These are phyloP conservation scores for Uncinocarpus reesii DNA, from an alignment of 2,329 filamentous ascomycete species.

Conservation along the genomic window DNA sequence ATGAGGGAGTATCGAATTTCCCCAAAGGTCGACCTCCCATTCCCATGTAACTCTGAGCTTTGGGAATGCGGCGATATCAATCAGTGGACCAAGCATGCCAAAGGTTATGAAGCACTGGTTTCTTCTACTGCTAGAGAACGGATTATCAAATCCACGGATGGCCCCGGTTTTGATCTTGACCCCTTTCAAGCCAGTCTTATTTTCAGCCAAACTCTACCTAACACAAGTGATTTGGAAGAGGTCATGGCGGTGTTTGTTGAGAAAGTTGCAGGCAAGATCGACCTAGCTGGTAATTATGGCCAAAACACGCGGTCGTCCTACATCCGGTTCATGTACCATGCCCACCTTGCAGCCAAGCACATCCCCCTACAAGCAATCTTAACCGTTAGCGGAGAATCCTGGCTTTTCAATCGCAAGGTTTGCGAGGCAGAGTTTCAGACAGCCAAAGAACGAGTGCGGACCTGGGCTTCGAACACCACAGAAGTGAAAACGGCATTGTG, in stretches of 20 bases:
- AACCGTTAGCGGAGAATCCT: slow-evolving; percentile 29
- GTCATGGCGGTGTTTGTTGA: slow-evolving; percentile 15
- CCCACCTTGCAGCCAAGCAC: slow-evolving; percentile 23
- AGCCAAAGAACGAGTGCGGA: slow-evolving; percentile 24
- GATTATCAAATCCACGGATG: slow-evolving; percentile 11
- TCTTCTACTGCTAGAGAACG: slow-evolving; percentile 16
- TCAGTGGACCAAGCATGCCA: slow-evolving; percentile 23
- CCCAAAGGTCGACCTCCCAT: slow-evolving; percentile 21
- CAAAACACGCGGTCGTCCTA: slow-evolving; percentile 12
- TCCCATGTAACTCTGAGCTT: slow-evolving; percentile 25
- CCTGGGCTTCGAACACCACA: slow-evolving; percentile 24
- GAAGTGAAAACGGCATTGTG: slow-evolving; percentile 25
- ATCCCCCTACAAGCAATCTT: slow-evolving; percentile 26
- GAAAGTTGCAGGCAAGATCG: slow-evolving; percentile 7
- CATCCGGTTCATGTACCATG: slow-evolving; percentile 25
- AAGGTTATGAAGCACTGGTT: slow-evolving; percentile 14
- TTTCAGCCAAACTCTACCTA: slow-evolving; percentile 18
- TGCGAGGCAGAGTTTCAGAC: slow-evolving; percentile 25
- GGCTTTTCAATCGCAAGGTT: slow-evolving; percentile 29
- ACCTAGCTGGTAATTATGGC: not conserved
- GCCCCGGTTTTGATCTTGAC: slow-evolving; percentile 13
- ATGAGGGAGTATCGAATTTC: slow-evolving; percentile 13
- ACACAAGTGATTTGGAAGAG: slow-evolving; percentile 12
- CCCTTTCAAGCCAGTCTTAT: slow-evolving; percentile 21
- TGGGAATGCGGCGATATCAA: slow-evolving; percentile 25